These are phyloP conservation scores for Fusarium kyushuense DNA, from an alignment of 2,329 filamentous ascomycete genomes.

Conservation along the genomic window DNA sequence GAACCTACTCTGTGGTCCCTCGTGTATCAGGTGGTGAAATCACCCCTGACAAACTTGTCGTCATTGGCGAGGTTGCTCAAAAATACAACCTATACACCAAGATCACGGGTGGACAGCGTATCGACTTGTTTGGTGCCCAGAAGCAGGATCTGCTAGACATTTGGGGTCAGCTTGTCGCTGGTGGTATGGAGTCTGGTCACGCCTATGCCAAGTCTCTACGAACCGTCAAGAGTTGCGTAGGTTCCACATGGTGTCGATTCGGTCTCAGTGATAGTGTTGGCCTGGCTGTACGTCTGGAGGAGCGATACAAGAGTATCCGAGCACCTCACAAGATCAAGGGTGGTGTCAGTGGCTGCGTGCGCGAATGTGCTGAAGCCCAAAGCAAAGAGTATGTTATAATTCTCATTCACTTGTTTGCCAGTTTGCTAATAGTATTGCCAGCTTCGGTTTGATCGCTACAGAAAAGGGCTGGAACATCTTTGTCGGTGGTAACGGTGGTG, in stretches of 20 bases:
- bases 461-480: conserved; percentile 96
- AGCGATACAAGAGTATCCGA: conserved; percentile 93
- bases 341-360: conserved; percentile 89
- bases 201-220: conserved; percentile 90
- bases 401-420: neutral
- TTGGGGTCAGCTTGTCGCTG: conserved; percentile 83
- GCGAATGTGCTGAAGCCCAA: conserved; percentile 92
- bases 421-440: conserved; percentile 49
- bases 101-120: conserved; percentile 91
- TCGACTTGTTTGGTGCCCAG: conserved; percentile 91
- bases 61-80: conserved; percentile 85
- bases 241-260: conserved; percentile 90
- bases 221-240: conserved; percentile 92
- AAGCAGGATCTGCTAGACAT: conserved; percentile 88
- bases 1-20: conserved; percentile 89
- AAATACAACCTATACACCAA: conserved; percentile 89
- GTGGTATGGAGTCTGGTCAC: conserved; percentile 90
- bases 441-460: conserved; percentile 90
- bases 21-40: conserved; percentile 88
- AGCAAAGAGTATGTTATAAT: conserved; percentile 81
- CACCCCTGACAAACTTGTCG: conserved; percentile 85
- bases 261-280: conserved; percentile 92
- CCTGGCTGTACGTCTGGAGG: conserved; percentile 87
- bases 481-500: conserved; percentile 89
- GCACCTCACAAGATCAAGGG: conserved; percentile 92